Evolutionary conservation across 345 rosid species (phyloP).

Genomic region (Pistacia atlantica): DNA sequence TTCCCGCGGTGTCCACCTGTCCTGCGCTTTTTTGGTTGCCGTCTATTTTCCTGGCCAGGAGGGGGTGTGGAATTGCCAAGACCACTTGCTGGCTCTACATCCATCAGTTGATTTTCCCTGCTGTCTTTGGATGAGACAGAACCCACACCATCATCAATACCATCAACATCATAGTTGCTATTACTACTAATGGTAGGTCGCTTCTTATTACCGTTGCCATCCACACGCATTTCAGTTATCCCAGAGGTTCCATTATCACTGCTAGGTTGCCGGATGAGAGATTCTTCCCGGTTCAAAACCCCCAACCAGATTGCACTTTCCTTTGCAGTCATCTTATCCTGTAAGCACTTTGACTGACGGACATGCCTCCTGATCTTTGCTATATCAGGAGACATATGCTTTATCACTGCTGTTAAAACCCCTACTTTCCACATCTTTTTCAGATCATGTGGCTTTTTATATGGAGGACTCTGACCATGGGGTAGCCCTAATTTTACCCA

Average conservation of each 20-base stretch:
- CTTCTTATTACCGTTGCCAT: conserved; percentile 49
- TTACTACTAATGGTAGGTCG: conserved; percentile 56
- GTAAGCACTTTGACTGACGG: conserved; percentile 95
- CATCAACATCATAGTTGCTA: conserved; percentile 89
- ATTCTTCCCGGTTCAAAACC: conserved; percentile 84
- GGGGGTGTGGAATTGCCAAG: conserved; percentile 21
- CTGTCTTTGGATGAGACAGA: conserved; percentile 85
- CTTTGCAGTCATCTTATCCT: conserved; percentile 99
- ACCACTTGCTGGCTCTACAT: conserved; percentile 34
- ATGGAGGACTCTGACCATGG: conserved; percentile 73
- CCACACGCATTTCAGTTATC: conserved; percentile 61
- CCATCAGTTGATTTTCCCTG: conserved; percentile 44
- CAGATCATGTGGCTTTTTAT: conserved; percentile 94
- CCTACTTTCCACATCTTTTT: conserved; percentile 99
- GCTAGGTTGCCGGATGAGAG: conserved; percentile 73
- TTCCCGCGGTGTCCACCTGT: conserved; percentile 45
- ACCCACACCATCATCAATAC: conserved; percentile 60
- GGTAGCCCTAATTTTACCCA: conserved; percentile 76
- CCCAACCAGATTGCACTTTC: conserved; percentile 99
- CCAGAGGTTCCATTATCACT: conserved; percentile 86
- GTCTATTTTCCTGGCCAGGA: conserved; percentile 43
- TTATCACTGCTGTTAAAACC: conserved; percentile 92
- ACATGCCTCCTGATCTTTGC: conserved; percentile 93
- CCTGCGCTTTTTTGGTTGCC: conserved; percentile 35
- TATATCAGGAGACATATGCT: conserved; percentile 95